Base-by-base conservation (phyloP, 805 yeast species). In the Kuraishia ogatae region DNA sequence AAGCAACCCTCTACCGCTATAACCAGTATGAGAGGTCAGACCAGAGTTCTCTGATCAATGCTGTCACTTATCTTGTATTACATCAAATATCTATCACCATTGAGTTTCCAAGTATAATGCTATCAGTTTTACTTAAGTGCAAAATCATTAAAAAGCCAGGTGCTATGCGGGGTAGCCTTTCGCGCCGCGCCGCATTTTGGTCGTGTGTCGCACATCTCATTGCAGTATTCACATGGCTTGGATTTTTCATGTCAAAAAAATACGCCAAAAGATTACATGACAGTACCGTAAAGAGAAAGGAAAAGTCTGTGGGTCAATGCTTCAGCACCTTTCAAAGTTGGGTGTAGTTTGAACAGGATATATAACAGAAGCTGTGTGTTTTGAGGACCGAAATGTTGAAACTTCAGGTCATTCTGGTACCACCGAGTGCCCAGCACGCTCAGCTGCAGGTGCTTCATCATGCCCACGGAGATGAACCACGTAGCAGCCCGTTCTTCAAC, bases 321-420 rank as follows among this genome's bases (percentile, higher is more conserved):
- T 35, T 17, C 13, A 35, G 13, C 4, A 4, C n/a, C 43, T 15
- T 15, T 35, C 43, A 35, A 23, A 47, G 35, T 26, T n/a, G 19
- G 20, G 13, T 21, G 22, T 23, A 13, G 29, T 6, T n/a, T 26
- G 17, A n/a, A n/a, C 20, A 28, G 35, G 20, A 28, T 50, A n/a
- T 50, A 26, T 13, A 50, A 8, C 7, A 22, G 22, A 20, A 20
- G n/a, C 43, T 22, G n/a, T 35, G 43, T 3, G 43, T 35, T 35
- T 35, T 11, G 6, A 35, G 15, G 17, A 5, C 23, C 19, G 11
- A 46, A 13, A 66, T 64, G 70, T 48, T 65, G 50, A 65, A 65
- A 52, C 55, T 66, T 21, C 69, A 65, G 51, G 65, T 65, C 17
- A 57, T 60, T 48, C 53, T 65, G 10, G 63, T 66, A 20, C 64